A percentile compares a stretch with the other conserved stretches of the same genome.
Conservation (phyloP, 1,284 basidiomycete species). For the Cutaneotrichosporon sp. region DNA sequence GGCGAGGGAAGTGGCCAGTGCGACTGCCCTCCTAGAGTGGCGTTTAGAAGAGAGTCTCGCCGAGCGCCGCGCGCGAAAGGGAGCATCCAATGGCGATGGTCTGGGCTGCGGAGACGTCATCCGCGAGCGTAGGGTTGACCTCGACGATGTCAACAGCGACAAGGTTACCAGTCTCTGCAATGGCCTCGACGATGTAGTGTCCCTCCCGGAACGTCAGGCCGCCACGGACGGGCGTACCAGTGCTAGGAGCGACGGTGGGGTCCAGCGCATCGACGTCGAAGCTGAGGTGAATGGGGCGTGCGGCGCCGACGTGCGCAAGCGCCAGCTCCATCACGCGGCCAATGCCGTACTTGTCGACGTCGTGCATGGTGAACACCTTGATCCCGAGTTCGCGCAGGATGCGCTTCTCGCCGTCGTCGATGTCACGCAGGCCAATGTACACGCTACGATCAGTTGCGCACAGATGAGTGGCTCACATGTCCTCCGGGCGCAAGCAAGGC, state of each 20-base stretch:
- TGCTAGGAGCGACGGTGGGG: slow-evolving; percentile 84
- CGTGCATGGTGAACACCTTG: slow-evolving; percentile 96
- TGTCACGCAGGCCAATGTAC: slow-evolving; percentile 93
- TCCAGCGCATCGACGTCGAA: slow-evolving; percentile 97
- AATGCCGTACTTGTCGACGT: slow-evolving; percentile 95
- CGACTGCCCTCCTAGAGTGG: background rate
- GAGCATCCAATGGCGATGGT: slow-evolving; percentile 94
- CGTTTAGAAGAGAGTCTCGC: slow-evolving; percentile 54
- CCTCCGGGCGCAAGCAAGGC: slow-evolving; percentile 64
- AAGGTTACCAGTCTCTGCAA: slow-evolving; percentile 87
- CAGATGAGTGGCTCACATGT: slow-evolving; percentile 34
- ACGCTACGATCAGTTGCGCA: slow-evolving; percentile 25
- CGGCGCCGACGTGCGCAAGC: slow-evolving; percentile 85
- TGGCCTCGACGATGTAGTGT: slow-evolving; percentile 82
- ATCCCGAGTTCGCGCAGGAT: slow-evolving; percentile 83
- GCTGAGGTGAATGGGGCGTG: slow-evolving; percentile 85
- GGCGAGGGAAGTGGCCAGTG: too few relatives aligned
- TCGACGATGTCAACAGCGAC: slow-evolving; percentile 94
- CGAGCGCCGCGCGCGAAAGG: slow-evolving; percentile 81
- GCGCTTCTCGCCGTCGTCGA: slow-evolving; percentile 83
- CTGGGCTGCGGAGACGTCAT: slow-evolving; percentile 69
- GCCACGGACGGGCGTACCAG: slow-evolving; percentile 67
- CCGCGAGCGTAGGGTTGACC: slow-evolving; percentile 81
- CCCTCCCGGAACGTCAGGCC: slow-evolving; percentile 96
- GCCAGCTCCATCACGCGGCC: slow-evolving; percentile 94